Percentiles rank a stretch among this genome's conserved stretches.
These are phyloP conservation scores for Millerozyma miso DNA, from an alignment of 805 yeast genomes.

Conservation along the genomic window DNA sequence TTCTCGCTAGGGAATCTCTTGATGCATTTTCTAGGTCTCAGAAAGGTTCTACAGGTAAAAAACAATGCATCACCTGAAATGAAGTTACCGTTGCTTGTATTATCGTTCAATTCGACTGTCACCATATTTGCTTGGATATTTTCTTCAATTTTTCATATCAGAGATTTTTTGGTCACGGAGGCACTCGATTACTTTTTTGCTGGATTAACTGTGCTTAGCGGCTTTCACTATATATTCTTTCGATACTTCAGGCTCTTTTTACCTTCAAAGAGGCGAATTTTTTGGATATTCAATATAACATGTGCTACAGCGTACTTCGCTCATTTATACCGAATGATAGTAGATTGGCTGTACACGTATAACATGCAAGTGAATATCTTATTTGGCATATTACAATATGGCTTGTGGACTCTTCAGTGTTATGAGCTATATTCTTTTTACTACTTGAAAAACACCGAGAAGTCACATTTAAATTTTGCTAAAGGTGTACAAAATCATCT, in stretches of 20 bases:
- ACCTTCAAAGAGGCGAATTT: constrained; percentile 14
- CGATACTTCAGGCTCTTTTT: constrained; percentile 60
- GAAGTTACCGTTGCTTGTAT: constrained; percentile 24
- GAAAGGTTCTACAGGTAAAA: constrained; percentile 19
- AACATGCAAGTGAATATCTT: constrained; percentile 87
- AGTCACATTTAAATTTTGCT: not conserved
- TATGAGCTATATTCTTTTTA: constrained; percentile 28
- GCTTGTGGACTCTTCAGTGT: constrained; percentile 28
- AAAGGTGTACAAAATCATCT: constrained; percentile 19
- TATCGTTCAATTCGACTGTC: constrained; percentile 48
- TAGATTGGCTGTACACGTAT: constrained; percentile 87
- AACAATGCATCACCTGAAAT: constrained; percentile 5
- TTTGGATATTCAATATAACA: constrained; percentile 33
- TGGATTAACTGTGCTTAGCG: constrained; percentile 78
- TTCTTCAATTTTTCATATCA: constrained; percentile 80
- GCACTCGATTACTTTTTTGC: constrained; percentile 90
- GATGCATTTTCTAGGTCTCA: constrained; percentile 49
- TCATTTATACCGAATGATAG: constrained; percentile 63
- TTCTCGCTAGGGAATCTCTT: constrained; percentile 57
- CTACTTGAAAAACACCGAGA: constrained; percentile 13
- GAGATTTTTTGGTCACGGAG: constrained; percentile 79
- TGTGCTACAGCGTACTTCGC: constrained; percentile 51
- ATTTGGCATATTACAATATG: constrained; percentile 74
- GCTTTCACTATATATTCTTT: constrained; percentile 63
- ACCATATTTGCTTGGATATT: constrained; percentile 87